These are phyloP conservation scores for Liriodendron chinense DNA, from an alignment of 164 flowering plant species.

Conservation along the genomic window DNA sequence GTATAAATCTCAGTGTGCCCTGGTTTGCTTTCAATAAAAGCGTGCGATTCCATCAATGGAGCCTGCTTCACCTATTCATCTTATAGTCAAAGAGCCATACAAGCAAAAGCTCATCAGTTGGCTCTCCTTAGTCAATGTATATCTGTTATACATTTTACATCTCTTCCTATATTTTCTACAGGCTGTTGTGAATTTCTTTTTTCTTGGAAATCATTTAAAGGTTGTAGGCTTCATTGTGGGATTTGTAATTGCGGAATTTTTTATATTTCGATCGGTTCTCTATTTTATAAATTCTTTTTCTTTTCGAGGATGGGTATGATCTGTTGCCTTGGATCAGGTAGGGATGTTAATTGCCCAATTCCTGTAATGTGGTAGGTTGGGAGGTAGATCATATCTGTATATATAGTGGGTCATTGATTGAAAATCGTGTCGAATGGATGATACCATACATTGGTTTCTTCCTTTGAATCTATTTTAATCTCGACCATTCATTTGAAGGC, in stretches of 20 bases:
- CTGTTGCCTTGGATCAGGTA: too few species aligned
- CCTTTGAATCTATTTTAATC: too few species aligned
- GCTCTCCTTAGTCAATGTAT: background rate
- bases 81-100: background rate
- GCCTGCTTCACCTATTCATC: constrained; percentile 1
- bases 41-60: constrained; percentile 3
- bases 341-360: too few species aligned
- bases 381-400: too few species aligned
- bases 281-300: background rate
- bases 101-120: background rate
- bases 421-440: too few species aligned
- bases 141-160: background rate
- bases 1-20: constrained; percentile 39
- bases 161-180: background rate
- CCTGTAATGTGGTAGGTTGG: too few species aligned
- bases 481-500: too few species aligned
- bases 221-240: background rate
- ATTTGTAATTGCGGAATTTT: background rate
- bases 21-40: constrained; percentile 36
- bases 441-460: too few species aligned
- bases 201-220: background rate
- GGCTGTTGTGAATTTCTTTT: background rate
- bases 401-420: too few species aligned
- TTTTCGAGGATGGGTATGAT: background rate
- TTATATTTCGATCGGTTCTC: background rate